A percentile compares a stretch with the other conserved stretches of the same genome.
Conservation (phyloP, 208 protist species). For the Crithidia sp. region DNA sequence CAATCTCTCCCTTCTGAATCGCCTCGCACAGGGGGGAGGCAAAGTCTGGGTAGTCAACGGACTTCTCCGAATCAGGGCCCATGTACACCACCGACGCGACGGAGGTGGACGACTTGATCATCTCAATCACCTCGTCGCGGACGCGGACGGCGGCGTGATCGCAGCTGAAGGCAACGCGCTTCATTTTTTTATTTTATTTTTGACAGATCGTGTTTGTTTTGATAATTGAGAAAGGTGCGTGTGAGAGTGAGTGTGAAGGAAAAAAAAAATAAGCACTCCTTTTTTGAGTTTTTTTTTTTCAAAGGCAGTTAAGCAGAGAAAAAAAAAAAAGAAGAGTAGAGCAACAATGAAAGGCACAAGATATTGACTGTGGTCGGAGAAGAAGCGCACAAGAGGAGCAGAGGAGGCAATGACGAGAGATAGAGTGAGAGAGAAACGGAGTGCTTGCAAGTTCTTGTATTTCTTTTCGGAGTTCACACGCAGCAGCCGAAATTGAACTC, state of each 20-base stretch:
- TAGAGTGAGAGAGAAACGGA: background rate
- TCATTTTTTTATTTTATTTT: slow-evolving; percentile 34
- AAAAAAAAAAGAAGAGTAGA: slow-evolving; percentile 4
- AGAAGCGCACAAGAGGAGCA: no score
- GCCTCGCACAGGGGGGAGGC: slow-evolving; percentile 67
- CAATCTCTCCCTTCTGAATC: slow-evolving; percentile 65
- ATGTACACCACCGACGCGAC: slow-evolving; percentile 80
- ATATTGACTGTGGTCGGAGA: no score
- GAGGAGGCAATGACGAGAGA: background rate
- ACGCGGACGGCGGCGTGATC: slow-evolving; percentile 86
- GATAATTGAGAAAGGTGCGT: background rate
- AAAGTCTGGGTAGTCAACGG: slow-evolving; percentile 95
- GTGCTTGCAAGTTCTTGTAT: no score
- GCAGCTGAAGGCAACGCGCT: slow-evolving; percentile 81
- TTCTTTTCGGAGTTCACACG: no score
- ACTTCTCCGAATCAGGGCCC: slow-evolving; percentile 48
- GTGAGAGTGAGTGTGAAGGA: background rate
- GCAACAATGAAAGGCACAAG: no score
- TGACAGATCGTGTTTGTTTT: no score
- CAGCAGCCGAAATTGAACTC: no score
- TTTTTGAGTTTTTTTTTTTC: no score
- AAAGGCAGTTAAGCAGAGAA: slow-evolving; percentile 5
- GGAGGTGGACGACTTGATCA: slow-evolving; percentile 49
- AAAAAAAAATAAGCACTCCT: background rate
- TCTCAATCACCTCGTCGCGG: slow-evolving; percentile 68